Base-by-base conservation (phyloP, 2,329 filamentous ascomycete species). In the Pseudogymnoascus sp. region DNA sequence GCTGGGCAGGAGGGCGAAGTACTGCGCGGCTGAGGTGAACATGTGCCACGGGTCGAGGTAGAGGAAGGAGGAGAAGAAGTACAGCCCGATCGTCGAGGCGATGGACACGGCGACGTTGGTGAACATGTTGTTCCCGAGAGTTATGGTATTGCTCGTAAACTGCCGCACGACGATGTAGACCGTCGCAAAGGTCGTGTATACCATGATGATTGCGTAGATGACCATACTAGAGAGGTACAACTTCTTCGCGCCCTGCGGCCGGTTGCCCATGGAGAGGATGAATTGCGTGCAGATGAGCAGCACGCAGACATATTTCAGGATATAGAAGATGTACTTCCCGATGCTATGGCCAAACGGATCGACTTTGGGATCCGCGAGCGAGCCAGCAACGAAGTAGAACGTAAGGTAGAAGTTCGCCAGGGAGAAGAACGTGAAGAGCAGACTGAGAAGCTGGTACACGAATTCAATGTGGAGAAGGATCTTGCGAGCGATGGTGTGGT, bases 11-110 rank as follows among this genome's bases (percentile, higher is more conserved):
- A 99, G 86, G 56, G 93, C 83, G 74, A 99, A 97, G 80, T 99
- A 99, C 75, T 97, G 93, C 0, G 82, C 85, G 0, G 90, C 87
- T 0, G 89, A 93, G 11, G 95, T 99, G 78, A 99, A 89, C 90
- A 99, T 95, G 80, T 99, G 95, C 95, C 95, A 99, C 0, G 95
- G 95, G 70, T 99, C 96, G 56, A 99, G 85, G 77, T 99, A 99
- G 65, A 99, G 78, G 78, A 99, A 91, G 24, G 89, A 95, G 88
- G 96, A 96, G 77, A 96, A 76, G 79, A 99, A 95, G 82, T 98
- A 99, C 40, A 99, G 81, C 0, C 96, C 95, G 41, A 97, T 78
- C 0, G 95, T 99, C 1, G 91, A 96, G 3, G 89, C 80, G n/a
- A 89, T 88, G 6, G 90, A 95, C 60, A 99, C 86, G 72, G 98